Evolutionary conservation across 768 basidiomycete genomes (phyloP).

Genomic region (Phallus indusiatus): DNA sequence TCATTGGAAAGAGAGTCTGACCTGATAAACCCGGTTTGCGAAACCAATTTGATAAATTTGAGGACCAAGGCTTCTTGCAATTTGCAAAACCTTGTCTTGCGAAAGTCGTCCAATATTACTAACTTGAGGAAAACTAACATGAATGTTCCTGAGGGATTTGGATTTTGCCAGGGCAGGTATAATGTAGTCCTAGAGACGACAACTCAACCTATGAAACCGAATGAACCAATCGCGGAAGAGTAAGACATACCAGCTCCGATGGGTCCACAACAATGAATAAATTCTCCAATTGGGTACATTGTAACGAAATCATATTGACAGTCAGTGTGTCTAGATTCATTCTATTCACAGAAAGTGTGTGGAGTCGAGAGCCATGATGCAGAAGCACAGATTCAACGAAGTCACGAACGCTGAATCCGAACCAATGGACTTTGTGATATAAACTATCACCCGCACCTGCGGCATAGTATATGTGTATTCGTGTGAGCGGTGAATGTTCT

Average conservation of each 20-base stretch:
- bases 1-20: conserved; percentile 20
- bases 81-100: conserved; percentile 28
- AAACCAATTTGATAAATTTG: conserved; percentile 56
- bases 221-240: neutral
- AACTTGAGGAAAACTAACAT: conserved; percentile 40
- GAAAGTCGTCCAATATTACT: conserved; percentile 2
- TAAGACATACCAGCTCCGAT: conserved; percentile 31
- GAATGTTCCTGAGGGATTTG: conserved; percentile 41
- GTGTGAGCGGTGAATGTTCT: conserved; percentile 39
- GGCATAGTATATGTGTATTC: conserved; percentile 51
- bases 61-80: conserved; percentile 41
- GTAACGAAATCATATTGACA: conserved; percentile 43
- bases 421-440: conserved; percentile 24
- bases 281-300: conserved; percentile 47
- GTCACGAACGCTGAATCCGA: conserved; percentile 25
- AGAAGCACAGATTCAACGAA: conserved; percentile 45
- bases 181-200: conserved; percentile 28
- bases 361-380: conserved; percentile 42
- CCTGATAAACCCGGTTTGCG: conserved; percentile 64
- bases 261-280: conserved; percentile 53
- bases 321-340: conserved; percentile 44
- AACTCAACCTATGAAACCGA: neutral
- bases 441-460: conserved; percentile 27
- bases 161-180: conserved; percentile 35
- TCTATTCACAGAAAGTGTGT: conserved; percentile 53